A percentile compares a stretch with the other conserved stretches of the same genome.
Conservation (phyloP, 345 rosid genomes). For the Acer negundo region DNA sequence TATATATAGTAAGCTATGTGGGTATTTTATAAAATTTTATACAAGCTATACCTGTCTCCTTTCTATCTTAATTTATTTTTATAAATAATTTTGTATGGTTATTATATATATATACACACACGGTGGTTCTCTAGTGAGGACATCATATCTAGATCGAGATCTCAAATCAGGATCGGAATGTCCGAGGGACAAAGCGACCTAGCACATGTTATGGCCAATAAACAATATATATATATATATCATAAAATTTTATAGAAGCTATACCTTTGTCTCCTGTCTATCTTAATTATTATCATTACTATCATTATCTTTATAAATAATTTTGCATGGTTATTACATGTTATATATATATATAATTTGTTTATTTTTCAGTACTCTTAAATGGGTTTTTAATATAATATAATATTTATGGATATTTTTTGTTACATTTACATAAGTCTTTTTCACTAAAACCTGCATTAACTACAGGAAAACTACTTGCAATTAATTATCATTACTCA, state of each 20-base stretch:
- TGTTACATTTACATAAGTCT: not conserved
- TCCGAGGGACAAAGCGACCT: not conserved
- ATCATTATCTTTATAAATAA: not conserved
- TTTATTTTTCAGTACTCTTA: not conserved
- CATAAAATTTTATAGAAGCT: too few relatives aligned
- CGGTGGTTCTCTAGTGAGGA: too few relatives aligned
- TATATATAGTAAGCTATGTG: not conserved
- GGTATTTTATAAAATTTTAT: too few relatives aligned
- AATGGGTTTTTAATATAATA: not conserved
- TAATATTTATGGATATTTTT: not conserved
- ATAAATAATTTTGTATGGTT: not conserved
- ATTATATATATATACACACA: not conserved
- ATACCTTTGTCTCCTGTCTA: not conserved
- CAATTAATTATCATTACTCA: constrained; percentile 7
- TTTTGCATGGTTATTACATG: not conserved
- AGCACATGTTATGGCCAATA: not conserved
- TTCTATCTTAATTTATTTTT: not conserved
- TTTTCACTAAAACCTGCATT: not conserved
- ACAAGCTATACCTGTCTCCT: not conserved
- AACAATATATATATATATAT: too few relatives aligned
- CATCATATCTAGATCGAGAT: constrained; percentile 14
- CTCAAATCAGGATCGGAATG: constrained; percentile 16
- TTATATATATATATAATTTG: not conserved
- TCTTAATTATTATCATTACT: not conserved
- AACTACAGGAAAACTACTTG: not conserved